Evolutionary conservation across 495 filamentous ascomycete species (phyloP), one percentile per base, ranked within the genome.

Genomic region (Aspergillus cavernicola): DNA sequence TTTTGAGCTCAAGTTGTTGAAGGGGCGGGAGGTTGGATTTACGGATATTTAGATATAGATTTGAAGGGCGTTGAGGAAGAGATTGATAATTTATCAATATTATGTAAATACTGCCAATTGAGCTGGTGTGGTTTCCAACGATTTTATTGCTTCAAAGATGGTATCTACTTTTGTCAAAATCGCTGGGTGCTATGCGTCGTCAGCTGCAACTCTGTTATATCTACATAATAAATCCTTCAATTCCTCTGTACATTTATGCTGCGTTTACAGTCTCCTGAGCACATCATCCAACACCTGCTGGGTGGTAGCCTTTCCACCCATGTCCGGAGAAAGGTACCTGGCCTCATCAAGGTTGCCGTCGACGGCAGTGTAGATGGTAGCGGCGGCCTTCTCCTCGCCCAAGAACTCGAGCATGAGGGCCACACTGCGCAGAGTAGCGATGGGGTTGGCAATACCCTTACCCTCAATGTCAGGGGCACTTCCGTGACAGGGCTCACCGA

Each of bases 401-500:
- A 96, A 68, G 71, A 99, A 99, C 77, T 97, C 92, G 56, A 99
- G 78, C 92, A 97, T 96, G 63, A 96, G 78, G 36, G 86, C 93
- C 18, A 91, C 85, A 70, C 88, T 93, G 67, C 93, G 79, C 57
- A 97, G 79, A 15, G 92, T 99, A 37, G 93, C 93, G 66, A 99
- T 90, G 40, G 93, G 93, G 74, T 99, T 97, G 59, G 93, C 89
- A 64, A 99, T 90, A 44, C 85, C 84, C 74, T 84, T 75, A 50
- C 95, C 95, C 81, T 89, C 83, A 64, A 99, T 99, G 65, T 99
- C 93, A 9, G 93, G 93, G 41, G 93, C 93, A 64, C 83, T 88
- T 22, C 93, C 93, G 71, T 99, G 93, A 76, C 93, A 99, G 49
- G 93, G 93, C 81, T 99, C 93, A 57, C 93, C 93, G 57, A 99